These are phyloP conservation scores for Mycotypha africana DNA, from an alignment of 371 early-diverging fungal species.

Conservation along the genomic window DNA sequence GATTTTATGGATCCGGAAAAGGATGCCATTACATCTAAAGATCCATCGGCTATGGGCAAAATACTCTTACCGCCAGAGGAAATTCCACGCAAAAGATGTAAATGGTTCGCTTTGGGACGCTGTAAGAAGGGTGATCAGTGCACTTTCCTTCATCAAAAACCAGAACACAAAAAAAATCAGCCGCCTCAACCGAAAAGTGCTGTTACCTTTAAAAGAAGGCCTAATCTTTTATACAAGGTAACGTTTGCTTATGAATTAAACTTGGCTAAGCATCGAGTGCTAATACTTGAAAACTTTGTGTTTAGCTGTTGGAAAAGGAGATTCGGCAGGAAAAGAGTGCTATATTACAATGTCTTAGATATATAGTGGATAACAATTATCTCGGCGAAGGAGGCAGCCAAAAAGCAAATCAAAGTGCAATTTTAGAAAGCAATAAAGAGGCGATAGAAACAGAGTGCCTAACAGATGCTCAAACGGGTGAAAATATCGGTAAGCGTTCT, in stretches of 20 bases:
- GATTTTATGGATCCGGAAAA: slow-evolving; percentile 40
- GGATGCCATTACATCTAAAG: slow-evolving; percentile 52
- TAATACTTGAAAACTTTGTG: neutral
- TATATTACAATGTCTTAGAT: slow-evolving; percentile 42
- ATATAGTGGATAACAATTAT: slow-evolving; percentile 25
- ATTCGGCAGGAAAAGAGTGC: slow-evolving; percentile 48
- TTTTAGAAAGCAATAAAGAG: too few relatives aligned
- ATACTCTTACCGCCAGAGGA: slow-evolving; percentile 29
- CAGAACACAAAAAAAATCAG: slow-evolving; percentile 13
- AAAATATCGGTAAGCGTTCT: too few relatives aligned
- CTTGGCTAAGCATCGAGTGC: neutral
- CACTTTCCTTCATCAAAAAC: slow-evolving; percentile 42
- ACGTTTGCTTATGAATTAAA: too few relatives aligned
- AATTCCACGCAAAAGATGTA: slow-evolving; percentile 28
- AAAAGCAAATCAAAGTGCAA: too few relatives aligned
- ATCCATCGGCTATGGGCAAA: slow-evolving; percentile 42
- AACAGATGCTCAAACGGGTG: too few relatives aligned
- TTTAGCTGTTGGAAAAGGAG: slow-evolving; percentile 44
- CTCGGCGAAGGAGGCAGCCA: too few relatives aligned
- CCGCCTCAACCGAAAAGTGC: slow-evolving; percentile 17
- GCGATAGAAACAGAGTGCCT: too few relatives aligned
- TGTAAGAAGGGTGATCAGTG: slow-evolving; percentile 46
- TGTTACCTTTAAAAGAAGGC: slow-evolving; percentile 19
- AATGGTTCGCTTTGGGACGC: slow-evolving; percentile 38
- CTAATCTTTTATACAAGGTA: slow-evolving; percentile 46